Percentiles rank a stretch among this genome's conserved stretches.
Evolutionary conservation across 2,329 filamentous ascomycete species (phyloP).

Genomic region (Calonectria hongkongensis): DNA sequence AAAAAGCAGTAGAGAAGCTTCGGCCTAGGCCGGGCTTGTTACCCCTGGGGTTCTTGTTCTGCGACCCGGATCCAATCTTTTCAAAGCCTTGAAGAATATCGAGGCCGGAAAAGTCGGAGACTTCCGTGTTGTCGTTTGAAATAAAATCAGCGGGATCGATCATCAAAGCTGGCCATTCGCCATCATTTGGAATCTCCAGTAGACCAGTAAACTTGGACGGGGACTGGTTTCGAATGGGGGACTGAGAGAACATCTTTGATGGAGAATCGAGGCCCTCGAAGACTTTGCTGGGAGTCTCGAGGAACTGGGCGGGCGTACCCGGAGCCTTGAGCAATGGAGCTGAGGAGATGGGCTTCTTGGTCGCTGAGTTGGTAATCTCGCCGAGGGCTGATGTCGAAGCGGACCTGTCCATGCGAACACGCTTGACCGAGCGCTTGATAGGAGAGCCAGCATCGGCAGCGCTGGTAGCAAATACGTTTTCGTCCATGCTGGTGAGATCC

Average conservation of each 20-base stretch:
- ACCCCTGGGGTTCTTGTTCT: constrained; percentile 55
- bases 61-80: constrained; percentile 77
- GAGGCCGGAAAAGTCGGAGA: constrained; percentile 75
- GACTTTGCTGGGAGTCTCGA: constrained; percentile 75
- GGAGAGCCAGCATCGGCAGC: constrained; percentile 77
- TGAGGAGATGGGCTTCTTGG: constrained; percentile 71
- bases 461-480: constrained; percentile 62
- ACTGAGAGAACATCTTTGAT: constrained; percentile 68
- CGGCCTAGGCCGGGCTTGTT: constrained; percentile 56
- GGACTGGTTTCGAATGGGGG: constrained; percentile 63
- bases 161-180: constrained; percentile 61
- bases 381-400: constrained; percentile 77
- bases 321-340: constrained; percentile 71
- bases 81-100: constrained; percentile 86
- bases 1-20: constrained; percentile 59
- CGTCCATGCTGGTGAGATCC: constrained; percentile 58
- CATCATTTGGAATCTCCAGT: constrained; percentile 60
- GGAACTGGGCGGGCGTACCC: constrained; percentile 60
- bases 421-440: constrained; percentile 77
- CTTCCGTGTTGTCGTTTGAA: constrained; percentile 69
- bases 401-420: constrained; percentile 78
- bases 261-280: constrained; percentile 74
- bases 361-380: constrained; percentile 74
- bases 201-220: constrained; percentile 69
- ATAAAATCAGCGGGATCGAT: constrained; percentile 64